Percentiles rank a stretch among this genome's conserved stretches.
phyloP scores from a whole-genome alignment of 2,329 filamentous ascomycete species.

The Penicillium sp. region DNA sequence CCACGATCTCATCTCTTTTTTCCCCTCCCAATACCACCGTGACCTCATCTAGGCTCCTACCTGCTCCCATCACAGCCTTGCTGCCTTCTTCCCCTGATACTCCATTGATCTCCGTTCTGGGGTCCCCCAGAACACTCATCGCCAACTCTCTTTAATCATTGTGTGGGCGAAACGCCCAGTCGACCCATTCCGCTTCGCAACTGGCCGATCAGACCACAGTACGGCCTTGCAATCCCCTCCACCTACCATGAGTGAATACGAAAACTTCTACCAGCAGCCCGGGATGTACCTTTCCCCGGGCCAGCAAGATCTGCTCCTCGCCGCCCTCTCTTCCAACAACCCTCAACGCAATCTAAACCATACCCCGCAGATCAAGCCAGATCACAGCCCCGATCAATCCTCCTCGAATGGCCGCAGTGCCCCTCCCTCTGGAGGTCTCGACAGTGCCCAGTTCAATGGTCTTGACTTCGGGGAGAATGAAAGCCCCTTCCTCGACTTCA shows the following conservation, averaged over 20 bases:
- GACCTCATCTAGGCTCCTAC: neutral
- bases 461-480: slow-evolving; percentile 64
- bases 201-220: no score
- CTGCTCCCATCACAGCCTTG: neutral
- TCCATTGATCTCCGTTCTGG: slow-evolving; percentile 1
- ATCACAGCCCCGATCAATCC: slow-evolving; percentile 43
- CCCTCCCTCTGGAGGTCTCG: slow-evolving; percentile 37
- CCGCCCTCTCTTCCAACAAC: slow-evolving; percentile 74
- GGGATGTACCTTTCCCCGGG: slow-evolving; percentile 74
- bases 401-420: slow-evolving; percentile 48
- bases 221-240: neutral
- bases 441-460: slow-evolving; percentile 47
- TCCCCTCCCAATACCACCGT: slow-evolving; percentile 5
- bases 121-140: neutral
- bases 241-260: slow-evolving; percentile 43
- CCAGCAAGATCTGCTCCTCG: slow-evolving; percentile 76
- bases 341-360: slow-evolving; percentile 38
- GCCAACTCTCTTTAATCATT: slow-evolving; percentile 6
- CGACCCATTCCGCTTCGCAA: neutral
- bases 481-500: slow-evolving; percentile 83
- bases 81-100: neutral
- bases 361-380: slow-evolving; percentile 27
- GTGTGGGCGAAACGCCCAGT: slow-evolving; percentile 41
- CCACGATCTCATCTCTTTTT: slow-evolving; percentile 15
- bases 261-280: slow-evolving; percentile 49